These are phyloP conservation scores for Marchantia paleacea DNA, from an alignment of 225 moss, liverwort and hornwort genomes.

Conservation along the genomic window DNA sequence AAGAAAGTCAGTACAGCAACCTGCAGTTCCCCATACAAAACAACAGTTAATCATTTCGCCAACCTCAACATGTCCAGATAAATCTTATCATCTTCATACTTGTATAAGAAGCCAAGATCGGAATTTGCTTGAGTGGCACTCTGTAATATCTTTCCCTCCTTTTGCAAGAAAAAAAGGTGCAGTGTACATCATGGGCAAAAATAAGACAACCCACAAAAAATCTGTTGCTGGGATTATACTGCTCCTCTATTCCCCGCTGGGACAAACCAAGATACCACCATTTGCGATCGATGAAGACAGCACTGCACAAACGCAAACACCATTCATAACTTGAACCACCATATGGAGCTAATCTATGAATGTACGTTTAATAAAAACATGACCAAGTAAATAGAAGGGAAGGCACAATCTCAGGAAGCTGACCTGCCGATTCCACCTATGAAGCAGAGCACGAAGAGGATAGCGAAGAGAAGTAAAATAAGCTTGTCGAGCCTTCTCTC, in stretches of 20 bases:
- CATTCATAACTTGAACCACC: background rate
- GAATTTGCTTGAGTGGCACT: too few species aligned
- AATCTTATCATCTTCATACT: too few species aligned
- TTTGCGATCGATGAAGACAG: slow-evolving; percentile 54
- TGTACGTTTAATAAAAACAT: background rate
- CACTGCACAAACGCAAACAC: slow-evolving; percentile 46
- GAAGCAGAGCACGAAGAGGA: slow-evolving; percentile 73
- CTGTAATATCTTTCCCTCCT: too few species aligned
- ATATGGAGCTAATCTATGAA: background rate
- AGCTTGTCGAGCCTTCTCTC: slow-evolving; percentile 87
- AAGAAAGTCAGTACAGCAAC: slow-evolving; percentile 77
- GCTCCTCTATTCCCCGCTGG: slow-evolving; percentile 54
- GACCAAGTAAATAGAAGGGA: background rate
- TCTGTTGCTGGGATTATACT: slow-evolving; percentile 66
- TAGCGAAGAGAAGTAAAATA: slow-evolving; percentile 75
- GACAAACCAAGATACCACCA: slow-evolving; percentile 80
- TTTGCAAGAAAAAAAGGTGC: too few species aligned
- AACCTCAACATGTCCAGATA: too few species aligned
- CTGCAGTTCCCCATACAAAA: slow-evolving; percentile 32
- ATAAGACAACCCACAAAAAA: slow-evolving; percentile 43
- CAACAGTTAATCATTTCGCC: background rate
- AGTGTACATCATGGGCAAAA: too few species aligned
- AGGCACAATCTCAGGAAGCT: background rate
- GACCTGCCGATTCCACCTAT: slow-evolving; percentile 87
- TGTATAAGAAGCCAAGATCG: too few species aligned